Evolutionary conservation across 2,329 filamentous ascomycete genomes (phyloP).

Genomic region (Lachnellula cervina): DNA sequence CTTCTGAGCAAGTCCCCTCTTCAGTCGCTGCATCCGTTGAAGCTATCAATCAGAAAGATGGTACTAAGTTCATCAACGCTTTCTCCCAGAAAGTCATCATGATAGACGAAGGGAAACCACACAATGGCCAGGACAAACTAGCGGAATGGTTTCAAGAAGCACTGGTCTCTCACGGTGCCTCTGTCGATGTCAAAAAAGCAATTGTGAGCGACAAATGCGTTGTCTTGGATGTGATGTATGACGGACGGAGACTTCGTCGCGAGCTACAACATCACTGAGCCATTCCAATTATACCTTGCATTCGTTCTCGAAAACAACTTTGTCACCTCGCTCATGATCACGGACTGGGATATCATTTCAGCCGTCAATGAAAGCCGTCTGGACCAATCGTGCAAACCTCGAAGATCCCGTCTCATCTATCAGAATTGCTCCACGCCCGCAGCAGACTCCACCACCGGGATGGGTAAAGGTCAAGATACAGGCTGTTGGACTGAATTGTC

Average conservation of each 20-base stretch:
- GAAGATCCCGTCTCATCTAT: constrained; percentile 16
- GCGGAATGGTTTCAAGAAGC: constrained; percentile 1
- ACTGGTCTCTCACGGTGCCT: background rate
- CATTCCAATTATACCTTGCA: constrained; percentile 4
- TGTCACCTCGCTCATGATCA: constrained; percentile 5
- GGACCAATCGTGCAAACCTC: background rate
- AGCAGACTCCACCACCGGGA: constrained; percentile 11
- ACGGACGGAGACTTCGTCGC: constrained; percentile 13
- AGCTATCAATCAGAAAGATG: constrained; percentile 5
- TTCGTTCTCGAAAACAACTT: background rate
- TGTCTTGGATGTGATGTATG: constrained; percentile 6
- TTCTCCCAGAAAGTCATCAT: constrained; percentile 4
- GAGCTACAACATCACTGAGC: constrained; percentile 6
- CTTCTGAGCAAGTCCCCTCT: background rate
- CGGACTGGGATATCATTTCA: constrained; percentile 2
- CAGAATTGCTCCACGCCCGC: constrained; percentile 8
- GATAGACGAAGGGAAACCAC: constrained; percentile 8
- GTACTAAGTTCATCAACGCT: background rate
- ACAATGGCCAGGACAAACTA: background rate
- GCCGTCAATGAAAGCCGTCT: constrained; percentile 9
- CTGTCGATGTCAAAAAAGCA: constrained; percentile 1
- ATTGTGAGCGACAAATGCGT: background rate
- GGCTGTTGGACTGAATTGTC: constrained; percentile 20
- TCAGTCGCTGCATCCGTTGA: background rate
- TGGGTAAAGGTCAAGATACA: constrained; percentile 19